phyloP scores from a whole-genome alignment of 2,329 filamentous ascomycete species.

The Pseudopithomyces chartarum region DNA sequence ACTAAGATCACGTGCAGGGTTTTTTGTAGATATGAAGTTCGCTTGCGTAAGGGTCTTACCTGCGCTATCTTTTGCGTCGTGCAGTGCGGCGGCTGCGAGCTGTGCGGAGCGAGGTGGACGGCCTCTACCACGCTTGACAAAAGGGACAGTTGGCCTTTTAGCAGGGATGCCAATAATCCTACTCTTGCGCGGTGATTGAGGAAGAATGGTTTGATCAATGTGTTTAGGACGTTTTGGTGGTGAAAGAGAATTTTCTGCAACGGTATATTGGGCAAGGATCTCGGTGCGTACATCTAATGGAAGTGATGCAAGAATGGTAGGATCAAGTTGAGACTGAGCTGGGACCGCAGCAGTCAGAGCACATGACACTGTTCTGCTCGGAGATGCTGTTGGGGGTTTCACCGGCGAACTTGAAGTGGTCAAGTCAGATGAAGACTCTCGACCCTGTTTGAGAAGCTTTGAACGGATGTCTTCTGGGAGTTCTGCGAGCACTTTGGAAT shows the following conservation, averaged over 20 bases:
- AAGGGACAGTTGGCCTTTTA: constrained; percentile 56
- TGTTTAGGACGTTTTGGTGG: constrained; percentile 42
- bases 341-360: constrained; percentile 53
- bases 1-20: constrained; percentile 24
- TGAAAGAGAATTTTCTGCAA: constrained; percentile 26
- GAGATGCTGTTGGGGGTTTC: constrained; percentile 6
- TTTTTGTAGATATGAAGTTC: constrained; percentile 63
- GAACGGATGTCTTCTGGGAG: constrained; percentile 82
- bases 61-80: constrained; percentile 45
- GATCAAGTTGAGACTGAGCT: constrained; percentile 78
- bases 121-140: constrained; percentile 70
- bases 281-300: constrained; percentile 87
- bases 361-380: constrained; percentile 27
- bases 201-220: constrained; percentile 38
- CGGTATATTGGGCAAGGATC: constrained; percentile 72
- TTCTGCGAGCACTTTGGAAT: constrained; percentile 80
- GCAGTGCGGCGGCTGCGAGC: constrained; percentile 56
- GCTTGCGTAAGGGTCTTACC: constrained; percentile 67
- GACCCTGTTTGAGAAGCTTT: constrained; percentile 61
- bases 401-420: constrained; percentile 9
- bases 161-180: constrained; percentile 55
- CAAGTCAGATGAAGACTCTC: constrained; percentile 35
- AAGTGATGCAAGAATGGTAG: constrained; percentile 79
- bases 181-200: constrained; percentile 58
- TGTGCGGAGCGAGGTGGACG: constrained; percentile 47